Evolutionary conservation across 2,329 filamentous ascomycete species (phyloP).

Genomic region (Albophoma yamanashiensis): DNA sequence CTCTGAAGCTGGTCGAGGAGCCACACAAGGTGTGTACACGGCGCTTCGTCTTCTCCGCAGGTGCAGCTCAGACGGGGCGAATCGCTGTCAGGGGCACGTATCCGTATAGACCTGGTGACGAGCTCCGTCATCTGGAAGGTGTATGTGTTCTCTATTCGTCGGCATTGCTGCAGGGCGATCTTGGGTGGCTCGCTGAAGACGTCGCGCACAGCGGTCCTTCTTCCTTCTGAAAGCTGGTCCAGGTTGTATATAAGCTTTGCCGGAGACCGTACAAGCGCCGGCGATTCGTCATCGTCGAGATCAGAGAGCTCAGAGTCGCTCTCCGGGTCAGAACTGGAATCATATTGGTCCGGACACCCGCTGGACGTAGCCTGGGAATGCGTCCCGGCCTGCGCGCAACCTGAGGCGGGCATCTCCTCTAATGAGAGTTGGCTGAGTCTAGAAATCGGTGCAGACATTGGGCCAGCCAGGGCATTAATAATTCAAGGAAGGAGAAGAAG

Average conservation of each 20-base stretch:
- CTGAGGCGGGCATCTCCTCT: slow-evolving; percentile 16
- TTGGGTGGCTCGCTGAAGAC: slow-evolving; percentile 36
- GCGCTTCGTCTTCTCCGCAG: slow-evolving; percentile 24
- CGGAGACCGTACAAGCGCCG: slow-evolving; percentile 23
- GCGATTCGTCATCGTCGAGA: slow-evolving; percentile 20
- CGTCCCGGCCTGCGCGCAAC: slow-evolving; percentile 6
- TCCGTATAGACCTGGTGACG: slow-evolving; percentile 39
- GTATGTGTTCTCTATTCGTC: slow-evolving; percentile 35
- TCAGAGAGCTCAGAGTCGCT: slow-evolving; percentile 19
- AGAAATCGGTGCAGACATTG: slow-evolving; percentile 16
- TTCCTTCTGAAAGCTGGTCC: slow-evolving; percentile 24
- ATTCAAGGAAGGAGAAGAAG: neutral
- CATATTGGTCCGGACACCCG: slow-evolving; percentile 4
- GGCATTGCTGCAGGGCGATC: slow-evolving; percentile 39
- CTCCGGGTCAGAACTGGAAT: slow-evolving; percentile 18
- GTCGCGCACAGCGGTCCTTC: slow-evolving; percentile 28
- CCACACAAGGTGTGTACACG: slow-evolving; percentile 43
- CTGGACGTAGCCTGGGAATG: slow-evolving; percentile 3
- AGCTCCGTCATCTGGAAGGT: slow-evolving; percentile 46
- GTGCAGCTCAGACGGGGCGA: slow-evolving; percentile 34
- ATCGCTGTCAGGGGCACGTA: slow-evolving; percentile 28
- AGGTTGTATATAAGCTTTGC: slow-evolving; percentile 29
- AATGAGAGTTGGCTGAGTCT: slow-evolving; percentile 18
- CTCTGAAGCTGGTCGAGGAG: slow-evolving; percentile 41
- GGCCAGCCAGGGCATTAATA: neutral